Conservation (phyloP, 139 green algal genomes). For the Nannochloris sp. region DNA sequence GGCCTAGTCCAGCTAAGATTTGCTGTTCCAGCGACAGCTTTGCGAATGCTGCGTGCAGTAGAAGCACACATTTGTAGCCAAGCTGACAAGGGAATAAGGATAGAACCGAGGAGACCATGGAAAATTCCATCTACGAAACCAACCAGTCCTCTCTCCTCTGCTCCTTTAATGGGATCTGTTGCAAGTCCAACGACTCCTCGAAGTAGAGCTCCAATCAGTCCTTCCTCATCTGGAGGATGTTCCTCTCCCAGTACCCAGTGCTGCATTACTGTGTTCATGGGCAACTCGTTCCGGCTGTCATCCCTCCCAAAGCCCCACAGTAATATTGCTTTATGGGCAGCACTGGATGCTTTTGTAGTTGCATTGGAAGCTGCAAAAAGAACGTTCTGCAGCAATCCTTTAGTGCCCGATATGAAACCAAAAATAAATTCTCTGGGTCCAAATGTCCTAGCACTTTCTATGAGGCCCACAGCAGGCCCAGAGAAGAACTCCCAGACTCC, state of each 20-base stretch:
- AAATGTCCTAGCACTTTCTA: conserved; percentile 25
- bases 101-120: conserved; percentile 20
- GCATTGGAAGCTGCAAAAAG: conserved; percentile 42
- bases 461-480: conserved; percentile 27
- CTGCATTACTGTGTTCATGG: too few species aligned
- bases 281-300: not conserved
- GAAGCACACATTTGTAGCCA: conserved; percentile 31
- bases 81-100: conserved; percentile 31
- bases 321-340: conserved; percentile 25
- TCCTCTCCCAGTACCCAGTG: not conserved
- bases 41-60: conserved; percentile 26
- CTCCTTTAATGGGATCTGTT: conserved; percentile 19
- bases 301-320: conserved; percentile 30
- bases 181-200: conserved; percentile 21
- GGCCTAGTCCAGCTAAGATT: conserved; percentile 27
- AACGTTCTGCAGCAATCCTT: conserved; percentile 27
- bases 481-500: conserved; percentile 43
- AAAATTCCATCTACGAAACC: conserved; percentile 23
- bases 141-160: conserved; percentile 23
- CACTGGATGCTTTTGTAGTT: conserved; percentile 30
- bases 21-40: conserved; percentile 20
- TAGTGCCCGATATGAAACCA: conserved; percentile 26
- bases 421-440: conserved; percentile 18
- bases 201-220: conserved; percentile 22
- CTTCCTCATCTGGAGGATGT: conserved; percentile 5